Conservation (phyloP, 2,329 filamentous ascomycete genomes). For the Claviceps digitariae region DNA sequence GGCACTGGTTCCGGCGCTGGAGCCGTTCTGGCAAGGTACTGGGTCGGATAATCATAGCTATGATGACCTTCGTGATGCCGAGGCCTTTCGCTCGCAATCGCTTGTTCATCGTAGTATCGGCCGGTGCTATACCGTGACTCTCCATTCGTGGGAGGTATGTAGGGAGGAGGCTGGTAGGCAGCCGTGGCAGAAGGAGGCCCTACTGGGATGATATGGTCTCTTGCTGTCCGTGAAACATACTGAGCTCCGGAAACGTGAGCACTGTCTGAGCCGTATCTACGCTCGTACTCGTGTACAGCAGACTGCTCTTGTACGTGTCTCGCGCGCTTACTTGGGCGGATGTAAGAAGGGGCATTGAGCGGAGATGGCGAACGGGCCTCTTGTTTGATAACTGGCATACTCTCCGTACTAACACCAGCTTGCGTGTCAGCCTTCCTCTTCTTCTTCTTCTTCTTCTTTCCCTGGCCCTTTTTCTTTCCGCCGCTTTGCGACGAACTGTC, state of each 20-base stretch:
- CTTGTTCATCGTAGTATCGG: slow-evolving; percentile 21
- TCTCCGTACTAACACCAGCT: slow-evolving; percentile 31
- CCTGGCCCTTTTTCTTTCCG: slow-evolving; percentile 34
- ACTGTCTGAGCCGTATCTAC: slow-evolving; percentile 27
- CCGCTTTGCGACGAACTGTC: slow-evolving; percentile 46
- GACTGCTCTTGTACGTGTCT: slow-evolving; percentile 31
- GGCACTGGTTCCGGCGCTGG: slow-evolving; percentile 27
- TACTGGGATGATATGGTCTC: slow-evolving; percentile 15
- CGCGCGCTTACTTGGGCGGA: slow-evolving; percentile 43
- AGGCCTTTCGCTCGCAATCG: slow-evolving; percentile 15
- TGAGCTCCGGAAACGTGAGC: slow-evolving; percentile 22
- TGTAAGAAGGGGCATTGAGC: slow-evolving; percentile 35
- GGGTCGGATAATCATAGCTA: slow-evolving; percentile 17
- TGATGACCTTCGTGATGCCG: slow-evolving; percentile 26
- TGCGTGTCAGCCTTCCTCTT: slow-evolving; percentile 38
- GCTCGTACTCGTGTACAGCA: slow-evolving; percentile 20
- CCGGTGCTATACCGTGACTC: slow-evolving; percentile 17
- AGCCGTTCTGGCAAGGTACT: slow-evolving; percentile 24
- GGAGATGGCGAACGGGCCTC: slow-evolving; percentile 54
- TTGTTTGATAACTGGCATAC: slow-evolving; percentile 44
- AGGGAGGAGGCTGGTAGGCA: slow-evolving; percentile 8
- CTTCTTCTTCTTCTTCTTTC: slow-evolving; percentile 28
- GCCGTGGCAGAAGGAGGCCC: background rate
- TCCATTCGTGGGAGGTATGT: slow-evolving; percentile 13
- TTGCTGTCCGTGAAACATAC: slow-evolving; percentile 15